Evolutionary conservation across 352 stramenopile species (phyloP).

Genomic region (Pythium dissimile): DNA sequence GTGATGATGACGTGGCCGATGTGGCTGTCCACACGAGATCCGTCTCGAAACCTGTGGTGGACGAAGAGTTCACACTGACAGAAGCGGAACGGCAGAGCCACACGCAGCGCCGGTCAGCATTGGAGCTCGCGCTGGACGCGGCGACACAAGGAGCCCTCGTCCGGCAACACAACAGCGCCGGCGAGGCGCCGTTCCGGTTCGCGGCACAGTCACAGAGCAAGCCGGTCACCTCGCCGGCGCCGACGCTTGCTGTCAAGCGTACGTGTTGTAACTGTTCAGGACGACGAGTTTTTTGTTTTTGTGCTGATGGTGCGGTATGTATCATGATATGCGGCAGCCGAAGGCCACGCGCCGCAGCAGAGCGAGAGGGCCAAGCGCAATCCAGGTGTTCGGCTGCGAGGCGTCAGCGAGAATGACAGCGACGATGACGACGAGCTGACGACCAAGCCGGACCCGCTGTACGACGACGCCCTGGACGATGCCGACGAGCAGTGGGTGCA

Average conservation of each 20-base stretch:
- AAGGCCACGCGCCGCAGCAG: conserved; percentile 27
- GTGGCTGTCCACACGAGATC: too few species aligned
- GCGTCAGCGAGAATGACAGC: conserved; percentile 19
- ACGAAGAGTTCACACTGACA: conserved; percentile 41
- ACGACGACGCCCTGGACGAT: conserved; percentile 61
- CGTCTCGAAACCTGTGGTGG: background rate
- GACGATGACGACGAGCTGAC: conserved; percentile 15
- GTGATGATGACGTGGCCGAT: background rate
- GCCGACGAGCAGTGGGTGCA: conserved; percentile 70
- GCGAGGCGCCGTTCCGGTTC: conserved; percentile 50
- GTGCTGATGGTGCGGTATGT: background rate
- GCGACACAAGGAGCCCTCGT: background rate
- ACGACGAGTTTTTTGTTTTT: too few species aligned
- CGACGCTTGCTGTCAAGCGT: background rate
- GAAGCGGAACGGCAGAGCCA: conserved; percentile 33
- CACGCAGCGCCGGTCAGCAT: conserved; percentile 27
- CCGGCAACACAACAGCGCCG: background rate
- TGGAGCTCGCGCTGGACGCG: conserved; percentile 51
- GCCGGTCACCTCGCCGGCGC: conserved; percentile 16
- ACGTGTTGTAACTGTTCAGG: too few species aligned
- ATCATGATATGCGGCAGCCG: conserved; percentile 2
- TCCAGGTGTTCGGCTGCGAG: conserved; percentile 12
- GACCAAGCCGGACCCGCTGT: conserved; percentile 49
- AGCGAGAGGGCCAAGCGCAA: conserved; percentile 32
- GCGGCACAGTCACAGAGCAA: background rate